phyloP scores from a whole-genome alignment of 139 green algal genomes.

The Micromonas commoda region DNA sequence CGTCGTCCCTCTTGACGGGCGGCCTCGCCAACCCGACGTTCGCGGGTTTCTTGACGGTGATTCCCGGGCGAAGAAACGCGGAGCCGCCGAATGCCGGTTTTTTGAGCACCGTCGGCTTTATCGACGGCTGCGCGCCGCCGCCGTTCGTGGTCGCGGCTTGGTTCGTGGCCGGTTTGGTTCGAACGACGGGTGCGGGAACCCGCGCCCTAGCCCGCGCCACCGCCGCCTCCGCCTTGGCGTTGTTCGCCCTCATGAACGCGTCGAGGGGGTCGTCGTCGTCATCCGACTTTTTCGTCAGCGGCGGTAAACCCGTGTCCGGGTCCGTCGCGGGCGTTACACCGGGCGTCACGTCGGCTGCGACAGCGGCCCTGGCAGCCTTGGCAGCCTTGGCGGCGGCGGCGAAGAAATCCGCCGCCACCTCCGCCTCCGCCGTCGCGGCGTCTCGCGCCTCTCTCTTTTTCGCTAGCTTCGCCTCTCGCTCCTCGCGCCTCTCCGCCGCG shows the following conservation, averaged over 20 bases:
- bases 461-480: slow-evolving; percentile 42
- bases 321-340: background rate
- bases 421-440: background rate
- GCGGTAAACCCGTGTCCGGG: background rate
- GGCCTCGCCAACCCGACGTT: background rate
- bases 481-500: slow-evolving; percentile 33
- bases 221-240: slow-evolving; percentile 32
- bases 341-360: background rate
- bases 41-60: too few relatives aligned
- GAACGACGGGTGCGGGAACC: too few relatives aligned
- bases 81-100: too few relatives aligned
- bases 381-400: slow-evolving; percentile 4
- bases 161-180: too few relatives aligned
- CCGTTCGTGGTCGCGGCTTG: too few relatives aligned
- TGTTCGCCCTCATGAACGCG: slow-evolving; percentile 78
- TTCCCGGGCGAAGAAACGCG: too few relatives aligned
- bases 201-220: too few relatives aligned
- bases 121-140: too few relatives aligned
- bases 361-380: background rate
- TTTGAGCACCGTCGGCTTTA: too few relatives aligned
- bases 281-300: background rate
- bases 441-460: background rate
- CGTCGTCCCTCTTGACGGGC: background rate
- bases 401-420: background rate
- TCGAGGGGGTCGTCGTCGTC: slow-evolving; percentile 75